Conservation (phyloP, 371 early-diverging fungal genomes). For the Mortierella sp. region DNA sequence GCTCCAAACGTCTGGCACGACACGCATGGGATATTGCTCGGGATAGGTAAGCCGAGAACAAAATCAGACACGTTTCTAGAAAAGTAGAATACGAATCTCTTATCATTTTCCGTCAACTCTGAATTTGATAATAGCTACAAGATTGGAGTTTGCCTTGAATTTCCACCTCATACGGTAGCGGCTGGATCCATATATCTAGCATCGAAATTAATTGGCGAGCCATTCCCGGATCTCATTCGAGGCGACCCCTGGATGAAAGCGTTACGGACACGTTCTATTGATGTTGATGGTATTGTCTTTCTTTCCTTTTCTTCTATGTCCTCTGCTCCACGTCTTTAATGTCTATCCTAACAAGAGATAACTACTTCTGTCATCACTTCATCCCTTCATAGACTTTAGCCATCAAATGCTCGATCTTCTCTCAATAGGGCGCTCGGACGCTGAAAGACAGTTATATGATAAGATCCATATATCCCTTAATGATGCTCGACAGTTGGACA, state of each 20-base stretch:
- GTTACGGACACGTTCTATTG: conserved; percentile 60
- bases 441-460: conserved; percentile 61
- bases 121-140: conserved; percentile 61
- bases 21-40: conserved; percentile 67
- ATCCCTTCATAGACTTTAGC: conserved; percentile 60
- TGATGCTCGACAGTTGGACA: conserved; percentile 54
- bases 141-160: conserved; percentile 69
- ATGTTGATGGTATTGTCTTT: conserved; percentile 22
- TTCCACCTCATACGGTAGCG: conserved; percentile 74
- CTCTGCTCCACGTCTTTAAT: neutral
- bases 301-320: neutral
- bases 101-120: neutral
- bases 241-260: conserved; percentile 67
- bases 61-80: too few species aligned
- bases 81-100: neutral
- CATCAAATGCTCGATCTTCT: conserved; percentile 70
- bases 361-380: neutral
- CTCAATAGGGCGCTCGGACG: conserved; percentile 56
- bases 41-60: conserved; percentile 57
- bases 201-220: conserved; percentile 44
- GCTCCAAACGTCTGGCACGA: conserved; percentile 62
- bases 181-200: conserved; percentile 74
- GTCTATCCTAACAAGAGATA: too few species aligned
- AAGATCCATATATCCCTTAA: conserved; percentile 67
- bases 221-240: conserved; percentile 64